Conservation (phyloP, 2,329 filamentous ascomycete species). For the Pyricularia grisea region DNA sequence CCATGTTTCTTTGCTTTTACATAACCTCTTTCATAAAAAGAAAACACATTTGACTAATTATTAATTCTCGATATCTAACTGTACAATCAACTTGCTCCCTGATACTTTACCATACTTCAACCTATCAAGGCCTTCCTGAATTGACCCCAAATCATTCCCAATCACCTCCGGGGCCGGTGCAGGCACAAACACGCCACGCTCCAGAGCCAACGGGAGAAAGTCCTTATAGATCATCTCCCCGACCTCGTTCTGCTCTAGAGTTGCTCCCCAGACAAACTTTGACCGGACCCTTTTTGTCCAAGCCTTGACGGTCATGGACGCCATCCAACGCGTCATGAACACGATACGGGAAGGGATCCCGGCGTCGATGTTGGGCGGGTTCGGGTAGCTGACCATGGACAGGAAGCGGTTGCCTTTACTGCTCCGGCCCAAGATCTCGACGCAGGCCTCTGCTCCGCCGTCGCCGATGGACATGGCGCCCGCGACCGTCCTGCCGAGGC, state of each 20-base stretch:
- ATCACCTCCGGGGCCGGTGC: neutral
- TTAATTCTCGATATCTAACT: neutral
- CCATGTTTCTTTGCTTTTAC: neutral
- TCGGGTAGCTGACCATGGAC: constrained; percentile 4
- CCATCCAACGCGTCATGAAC: neutral
- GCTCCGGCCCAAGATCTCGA: constrained; percentile 2
- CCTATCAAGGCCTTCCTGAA: constrained; percentile 1
- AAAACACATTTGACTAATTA: neutral
- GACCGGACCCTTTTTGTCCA: neutral
- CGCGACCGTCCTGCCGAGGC: neutral
- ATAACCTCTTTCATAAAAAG: neutral
- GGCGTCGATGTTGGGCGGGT: neutral
- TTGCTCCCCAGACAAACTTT: constrained; percentile 4
- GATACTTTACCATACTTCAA: neutral
- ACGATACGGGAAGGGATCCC: neutral
- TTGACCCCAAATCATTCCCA: neutral
- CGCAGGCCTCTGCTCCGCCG: constrained; percentile 2
- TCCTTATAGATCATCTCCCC: neutral
- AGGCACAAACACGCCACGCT: neutral
- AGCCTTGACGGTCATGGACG: neutral
- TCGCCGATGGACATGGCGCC: constrained; percentile 11
- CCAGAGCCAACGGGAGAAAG: neutral
- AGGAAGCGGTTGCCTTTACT: constrained; percentile 6
- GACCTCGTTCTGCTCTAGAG: constrained; percentile 1
- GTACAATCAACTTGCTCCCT: neutral